Evolutionary conservation across 208 protist genomes (phyloP), one percentile per base, ranked within the genome.

Genomic region (Trypanosoma avium): DNA sequence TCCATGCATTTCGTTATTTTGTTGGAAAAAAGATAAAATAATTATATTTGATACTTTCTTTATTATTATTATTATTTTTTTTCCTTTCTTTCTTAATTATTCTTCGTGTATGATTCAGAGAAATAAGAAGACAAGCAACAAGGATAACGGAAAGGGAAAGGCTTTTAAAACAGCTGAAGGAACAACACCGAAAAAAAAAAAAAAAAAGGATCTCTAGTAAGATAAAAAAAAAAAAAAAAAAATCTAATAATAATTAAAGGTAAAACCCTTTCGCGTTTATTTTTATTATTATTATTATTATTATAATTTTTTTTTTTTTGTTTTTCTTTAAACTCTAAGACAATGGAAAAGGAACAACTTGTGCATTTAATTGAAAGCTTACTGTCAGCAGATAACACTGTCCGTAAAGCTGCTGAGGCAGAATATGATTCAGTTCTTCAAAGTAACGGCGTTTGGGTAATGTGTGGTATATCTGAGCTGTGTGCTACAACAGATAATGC

Each of bases 401-500:
- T 62, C 35, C 89, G 89, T 57, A 88, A 86, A 56, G 67, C 74
- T 7, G 86, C 86, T 4, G 89, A 95, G 66, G 82, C 80, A 21
- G 61, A 84, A 61, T 95, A 93, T 67, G 79, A 86, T 13, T 33
- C 17, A n/a, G 21, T 88, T 43, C 24, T 79, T 29, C 61, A 60
- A 17, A 36, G 60, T 21, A 77, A 88, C 35, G 73, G 77, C 21
- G 72, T 58, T 3, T 87, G 59, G 75, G 77, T 78, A 42, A 89
- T 95, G 83, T 77, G 77, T 56, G 68, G 68, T 10, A 56, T 95
- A 22, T 65, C 79, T 5, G 80, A 90, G 59, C 47, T 80, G 17
- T 89, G 83, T 50, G 82, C 79, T 3, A 59, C 56, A 6, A 73
- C 73, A 15, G 63, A 85, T 26, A 79, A 87, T 33, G 33, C 50